These are phyloP conservation scores for Candida qinlingensis DNA, from an alignment of 805 yeast species.

Conservation along the genomic window DNA sequence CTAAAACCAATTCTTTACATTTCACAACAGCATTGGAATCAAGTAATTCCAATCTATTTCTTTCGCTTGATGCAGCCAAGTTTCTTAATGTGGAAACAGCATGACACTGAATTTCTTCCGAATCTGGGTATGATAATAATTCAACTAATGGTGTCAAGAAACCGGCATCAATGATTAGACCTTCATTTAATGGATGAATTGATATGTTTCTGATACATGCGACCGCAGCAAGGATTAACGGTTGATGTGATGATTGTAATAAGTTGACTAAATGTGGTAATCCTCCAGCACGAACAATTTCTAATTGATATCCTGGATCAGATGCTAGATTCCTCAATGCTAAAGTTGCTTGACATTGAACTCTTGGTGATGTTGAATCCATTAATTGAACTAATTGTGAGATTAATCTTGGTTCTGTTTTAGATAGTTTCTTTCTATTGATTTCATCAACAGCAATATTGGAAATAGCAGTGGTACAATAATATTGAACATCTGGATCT, in stretches of 20 bases:
- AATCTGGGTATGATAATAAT: conserved; percentile 75
- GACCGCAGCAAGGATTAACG: conserved; percentile 90
- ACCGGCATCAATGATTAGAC: conserved; percentile 93
- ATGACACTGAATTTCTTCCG: conserved; percentile 97
- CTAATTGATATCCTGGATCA: conserved; percentile 92
- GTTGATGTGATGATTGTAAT: conserved; percentile 84
- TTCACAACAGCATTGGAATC: conserved; percentile 95
- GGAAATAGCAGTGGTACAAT: conserved; percentile 95
- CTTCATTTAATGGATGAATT: conserved; percentile 94
- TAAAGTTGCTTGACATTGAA: conserved; percentile 96
- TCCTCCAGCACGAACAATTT: conserved; percentile 93
- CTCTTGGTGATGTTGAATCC: conserved; percentile 92
- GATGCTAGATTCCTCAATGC: conserved; percentile 95
- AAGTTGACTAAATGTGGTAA: conserved; percentile 88
- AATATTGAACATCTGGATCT: conserved; percentile 96
- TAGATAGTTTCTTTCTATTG: conserved; percentile 81
- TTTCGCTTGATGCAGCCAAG: conserved; percentile 91
- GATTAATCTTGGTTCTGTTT: conserved; percentile 90
- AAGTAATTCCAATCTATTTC: conserved; percentile 83
- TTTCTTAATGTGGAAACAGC: conserved; percentile 95
- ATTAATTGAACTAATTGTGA: conserved; percentile 81
- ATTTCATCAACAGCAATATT: conserved; percentile 95
- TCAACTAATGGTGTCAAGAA: conserved; percentile 87
- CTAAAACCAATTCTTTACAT: conserved; percentile 80
- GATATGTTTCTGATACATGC: conserved; percentile 98